Evolutionary conservation across 208 protist genomes (phyloP).

Genomic region (Wallacemonas sp.): DNA sequence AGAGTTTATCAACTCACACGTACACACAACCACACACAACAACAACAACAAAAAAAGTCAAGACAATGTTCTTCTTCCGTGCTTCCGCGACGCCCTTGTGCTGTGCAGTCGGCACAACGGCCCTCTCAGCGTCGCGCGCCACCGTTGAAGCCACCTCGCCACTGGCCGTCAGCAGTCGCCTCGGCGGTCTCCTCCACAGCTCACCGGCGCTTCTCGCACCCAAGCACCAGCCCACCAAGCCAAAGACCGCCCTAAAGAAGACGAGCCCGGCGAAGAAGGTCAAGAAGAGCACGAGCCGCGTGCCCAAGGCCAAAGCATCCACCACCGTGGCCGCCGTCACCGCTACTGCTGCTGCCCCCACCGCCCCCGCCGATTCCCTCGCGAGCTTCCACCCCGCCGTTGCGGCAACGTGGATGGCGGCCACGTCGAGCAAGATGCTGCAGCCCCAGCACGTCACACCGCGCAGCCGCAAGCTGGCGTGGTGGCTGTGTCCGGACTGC

Average conservation of each 20-base stretch:
- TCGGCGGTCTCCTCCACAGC: neutral
- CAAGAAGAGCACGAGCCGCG: neutral
- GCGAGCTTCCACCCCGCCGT: constrained; percentile 67
- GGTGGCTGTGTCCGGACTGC: constrained; percentile 77
- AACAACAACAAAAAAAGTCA: neutral
- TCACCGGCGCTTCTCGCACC: neutral
- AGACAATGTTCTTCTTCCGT: constrained; percentile 11
- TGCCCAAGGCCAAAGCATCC: constrained; percentile 1
- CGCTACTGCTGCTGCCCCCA: neutral
- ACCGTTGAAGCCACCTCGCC: neutral
- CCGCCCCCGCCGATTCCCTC: constrained; percentile 25
- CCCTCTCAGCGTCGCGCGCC: neutral
- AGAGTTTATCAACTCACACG: no score
- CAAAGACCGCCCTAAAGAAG: neutral
- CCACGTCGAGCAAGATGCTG: constrained; percentile 78
- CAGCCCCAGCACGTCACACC: constrained; percentile 80
- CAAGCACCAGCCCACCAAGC: constrained; percentile 2
- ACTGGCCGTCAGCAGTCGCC: no score
- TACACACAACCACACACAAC: neutral
- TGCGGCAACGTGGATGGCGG: constrained; percentile 65
- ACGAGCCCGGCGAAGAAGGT: constrained; percentile 1
- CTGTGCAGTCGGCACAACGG: neutral
- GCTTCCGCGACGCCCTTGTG: neutral
- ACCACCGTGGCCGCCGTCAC: neutral
- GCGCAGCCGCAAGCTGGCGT: constrained; percentile 68